These are phyloP conservation scores for Pelargonium fulgidum DNA, from an alignment of 441 rosid species.

Conservation along the genomic window DNA sequence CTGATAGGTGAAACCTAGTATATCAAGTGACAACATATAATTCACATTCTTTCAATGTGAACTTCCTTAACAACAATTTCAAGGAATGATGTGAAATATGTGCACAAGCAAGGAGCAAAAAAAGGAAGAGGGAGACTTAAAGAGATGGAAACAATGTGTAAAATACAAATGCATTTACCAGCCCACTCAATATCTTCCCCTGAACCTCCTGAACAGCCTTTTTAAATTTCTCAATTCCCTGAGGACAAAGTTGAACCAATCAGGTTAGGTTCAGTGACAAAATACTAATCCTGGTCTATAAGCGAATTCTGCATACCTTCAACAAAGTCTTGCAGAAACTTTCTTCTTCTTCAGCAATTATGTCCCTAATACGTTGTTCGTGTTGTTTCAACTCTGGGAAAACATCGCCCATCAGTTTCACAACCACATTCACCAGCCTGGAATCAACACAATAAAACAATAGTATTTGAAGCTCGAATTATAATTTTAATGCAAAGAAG, in stretches of 20 bases:
- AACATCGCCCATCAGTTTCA: conserved; percentile 69
- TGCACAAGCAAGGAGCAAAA: too few relatives aligned
- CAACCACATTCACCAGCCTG: conserved; percentile 77
- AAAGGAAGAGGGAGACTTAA: too few relatives aligned
- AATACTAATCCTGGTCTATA: too few relatives aligned
- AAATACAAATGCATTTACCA: conserved; percentile 35
- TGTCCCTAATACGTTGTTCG: conserved; percentile 58
- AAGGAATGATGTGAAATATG: too few relatives aligned
- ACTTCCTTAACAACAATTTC: too few relatives aligned
- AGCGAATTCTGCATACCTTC: too few relatives aligned
- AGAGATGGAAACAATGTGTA: too few relatives aligned
- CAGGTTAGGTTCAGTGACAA: background rate
- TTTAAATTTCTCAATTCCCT: conserved; percentile 96
- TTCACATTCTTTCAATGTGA: too few relatives aligned
- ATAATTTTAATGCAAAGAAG: too few relatives aligned
- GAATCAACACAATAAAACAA: conserved; percentile 18
- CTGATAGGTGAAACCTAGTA: too few relatives aligned
- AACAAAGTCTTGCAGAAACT: conserved; percentile 39
- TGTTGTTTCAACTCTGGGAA: conserved; percentile 85
- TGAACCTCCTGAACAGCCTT: conserved; percentile 79
- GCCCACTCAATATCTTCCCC: conserved; percentile 71
- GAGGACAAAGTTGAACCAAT: conserved; percentile 21
- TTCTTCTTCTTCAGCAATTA: conserved; percentile 76
- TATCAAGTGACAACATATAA: too few relatives aligned
- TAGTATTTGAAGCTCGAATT: background rate